Base-by-base conservation (phyloP, 2,329 filamentous ascomycete genomes). In the Fusarium falciforme region DNA sequence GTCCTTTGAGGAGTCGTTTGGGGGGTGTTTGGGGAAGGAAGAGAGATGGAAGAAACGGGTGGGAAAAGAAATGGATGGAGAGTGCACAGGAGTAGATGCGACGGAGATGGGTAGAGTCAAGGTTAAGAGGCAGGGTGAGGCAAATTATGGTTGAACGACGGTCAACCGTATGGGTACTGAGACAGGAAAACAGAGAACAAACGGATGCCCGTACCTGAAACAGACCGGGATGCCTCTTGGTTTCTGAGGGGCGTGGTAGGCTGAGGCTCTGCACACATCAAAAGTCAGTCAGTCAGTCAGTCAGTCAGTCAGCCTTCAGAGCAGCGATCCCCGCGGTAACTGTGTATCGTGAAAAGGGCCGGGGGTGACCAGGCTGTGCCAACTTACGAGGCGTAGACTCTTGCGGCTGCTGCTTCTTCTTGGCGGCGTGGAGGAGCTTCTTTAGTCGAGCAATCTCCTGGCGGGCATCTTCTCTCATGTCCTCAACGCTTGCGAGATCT, bases 361-460 rank as follows among this genome's bases (percentile, higher is more conserved):
- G 16, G 31, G 29, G 52, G 20, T 47, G 6, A 17, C 27, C 47
- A 52, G 47, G 47, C 47, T 27, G 35, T 47, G 42, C 47, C n/a
- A 33, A 42, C 72, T 42, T 64, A 74, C 72, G 36, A 44, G 38
- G 31, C 36, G 12, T 36, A 27, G 61, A 31, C 22, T 61, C 42
- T 47, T 67, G 44, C 16, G 25, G 42, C 12, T 49, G 47, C 25
- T 52, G 47, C 47, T 52, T 29, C 25, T 27, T 49, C 25, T 67
- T 74, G 33, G 63, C 44, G 25, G 47, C 60, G 16, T 64, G 74
- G 33, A 84, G 71, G 6, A 76, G 73, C n/a, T 64, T 76, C 72
- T 83, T 81, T 20, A 87, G 68, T 6, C 74, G 71, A 40, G 71
- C 63, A 31, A 84, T 82, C 68, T 80, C 75, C 9, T 52, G 35